Evolutionary conservation across 2,329 filamentous ascomycete genomes (phyloP).

Genomic region (Metarhizium robertsii): DNA sequence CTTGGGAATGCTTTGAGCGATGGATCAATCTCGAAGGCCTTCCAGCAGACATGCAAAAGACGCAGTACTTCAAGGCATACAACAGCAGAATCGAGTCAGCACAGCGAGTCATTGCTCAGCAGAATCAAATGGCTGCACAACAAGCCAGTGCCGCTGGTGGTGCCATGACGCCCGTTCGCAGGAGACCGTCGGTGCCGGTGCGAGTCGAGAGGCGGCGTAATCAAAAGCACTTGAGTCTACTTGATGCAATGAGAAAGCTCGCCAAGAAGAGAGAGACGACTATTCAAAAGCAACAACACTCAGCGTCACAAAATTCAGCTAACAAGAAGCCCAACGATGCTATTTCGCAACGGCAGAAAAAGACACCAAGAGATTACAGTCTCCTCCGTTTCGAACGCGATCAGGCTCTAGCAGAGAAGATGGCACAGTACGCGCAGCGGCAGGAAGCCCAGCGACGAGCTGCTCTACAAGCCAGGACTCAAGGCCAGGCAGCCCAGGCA

Average conservation of each 20-base stretch:
- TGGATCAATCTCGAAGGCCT: constrained; percentile 90
- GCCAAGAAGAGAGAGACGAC: constrained; percentile 87
- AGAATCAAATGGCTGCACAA: constrained; percentile 41
- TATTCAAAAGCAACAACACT: constrained; percentile 82
- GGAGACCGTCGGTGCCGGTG: constrained; percentile 68
- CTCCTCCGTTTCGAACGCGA: constrained; percentile 82
- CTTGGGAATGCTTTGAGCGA: constrained; percentile 97
- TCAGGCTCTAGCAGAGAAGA: constrained; percentile 52
- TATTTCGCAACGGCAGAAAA: constrained; percentile 41
- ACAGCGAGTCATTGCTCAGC: constrained; percentile 43
- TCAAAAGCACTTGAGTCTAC: constrained; percentile 76
- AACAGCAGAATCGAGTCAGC: constrained; percentile 51
- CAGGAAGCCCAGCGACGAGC: constrained; percentile 49
- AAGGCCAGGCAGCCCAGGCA: constrained; percentile 35
- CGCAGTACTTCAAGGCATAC: constrained; percentile 80
- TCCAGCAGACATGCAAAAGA: constrained; percentile 89
- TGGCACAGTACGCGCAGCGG: constrained; percentile 46
- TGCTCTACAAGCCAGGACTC: constrained; percentile 37
- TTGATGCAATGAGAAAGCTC: constrained; percentile 91
- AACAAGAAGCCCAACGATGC: constrained; percentile 72
- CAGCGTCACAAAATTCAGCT: constrained; percentile 64
- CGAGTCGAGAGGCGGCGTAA: constrained; percentile 81
- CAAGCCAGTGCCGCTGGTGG: constrained; percentile 36
- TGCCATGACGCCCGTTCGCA: constrained; percentile 34
- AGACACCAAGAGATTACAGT: constrained; percentile 87